Base-by-base conservation (phyloP, 345 rosid species). In the Eucalyptus urophylla region DNA sequence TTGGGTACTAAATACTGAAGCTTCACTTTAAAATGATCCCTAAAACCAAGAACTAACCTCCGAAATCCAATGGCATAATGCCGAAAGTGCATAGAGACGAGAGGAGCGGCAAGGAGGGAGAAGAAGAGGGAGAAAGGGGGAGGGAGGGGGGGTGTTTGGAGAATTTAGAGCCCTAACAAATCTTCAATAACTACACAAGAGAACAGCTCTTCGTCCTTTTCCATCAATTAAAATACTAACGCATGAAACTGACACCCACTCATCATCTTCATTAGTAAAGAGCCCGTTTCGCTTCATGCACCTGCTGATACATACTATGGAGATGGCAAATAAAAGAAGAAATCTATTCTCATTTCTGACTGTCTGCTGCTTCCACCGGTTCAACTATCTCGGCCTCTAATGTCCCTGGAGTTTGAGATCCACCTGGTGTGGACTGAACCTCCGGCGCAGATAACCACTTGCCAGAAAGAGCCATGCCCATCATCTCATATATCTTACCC, bases 401-500 rank as follows among this genome's bases (percentile, higher is more conserved):
- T 31, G 94, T 91, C 69, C 94, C 96, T 16, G 91, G 86, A 44
- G 40, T 54, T 83, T 86, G 90, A 31, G 92, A 50, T 45, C 87
- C 92, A 56, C 91, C 37, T 86, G 89, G 76, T 29, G 90, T 90
- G 19, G 87, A 87, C 90, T 92, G 93, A 8, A 22, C 62, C 49
- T 90, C 93, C 22, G 91, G 92, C 31, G 88, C 88, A 40, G 87
- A 8, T 17, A 95, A 94, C 99, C 99, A 98, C 93, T 95, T 98
- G 53, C 95, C 96, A 4, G 97, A 92, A 88, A 97, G 95, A 88
- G 99, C 97, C 90, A 91, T 89, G 67, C 93, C 96, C 99, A 98
- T 95, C 98, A 98, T 95, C 95, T 97, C 99, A 86, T 98, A 98
- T 92, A 98, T 98, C 96, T 98, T 98, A 90, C 98, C 96, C 40